Conservation (phyloP, 2,329 filamentous ascomycete genomes). For the Fusarium dimerum region DNA sequence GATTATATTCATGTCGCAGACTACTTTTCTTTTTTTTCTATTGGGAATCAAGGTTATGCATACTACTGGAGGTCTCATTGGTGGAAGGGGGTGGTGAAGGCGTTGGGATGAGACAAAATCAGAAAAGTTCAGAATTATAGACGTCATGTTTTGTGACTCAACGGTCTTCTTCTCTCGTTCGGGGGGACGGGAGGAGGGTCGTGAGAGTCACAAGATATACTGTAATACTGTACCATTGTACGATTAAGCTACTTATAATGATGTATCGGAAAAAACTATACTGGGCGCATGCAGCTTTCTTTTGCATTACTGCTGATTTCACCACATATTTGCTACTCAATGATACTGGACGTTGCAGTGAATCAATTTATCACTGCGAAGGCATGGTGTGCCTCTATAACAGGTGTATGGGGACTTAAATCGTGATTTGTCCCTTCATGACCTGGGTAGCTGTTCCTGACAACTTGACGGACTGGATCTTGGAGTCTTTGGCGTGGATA, state of each 20-base stretch:
- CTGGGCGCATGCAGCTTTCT: slow-evolving; percentile 24
- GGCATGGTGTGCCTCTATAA: too few relatives aligned
- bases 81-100: slow-evolving; percentile 6
- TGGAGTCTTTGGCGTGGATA: slow-evolving; percentile 35
- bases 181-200: slow-evolving; percentile 24
- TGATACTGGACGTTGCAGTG: too few relatives aligned
- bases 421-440: slow-evolving; percentile 35
- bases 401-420: slow-evolving; percentile 22
- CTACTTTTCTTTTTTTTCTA: slow-evolving; percentile 3
- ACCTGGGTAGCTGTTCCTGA: slow-evolving; percentile 38
- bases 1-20: slow-evolving; percentile 15
- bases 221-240: slow-evolving; percentile 42
- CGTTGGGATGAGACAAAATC: slow-evolving; percentile 28
- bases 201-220: slow-evolving; percentile 19
- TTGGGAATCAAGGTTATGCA: slow-evolving; percentile 27
- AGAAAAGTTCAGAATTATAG: slow-evolving; percentile 30
- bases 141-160: slow-evolving; percentile 18
- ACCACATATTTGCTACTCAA: too few relatives aligned
- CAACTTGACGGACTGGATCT: slow-evolving; percentile 34
- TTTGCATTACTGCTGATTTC: too few relatives aligned
- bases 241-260: slow-evolving; percentile 32
- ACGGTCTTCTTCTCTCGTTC: slow-evolving; percentile 27
- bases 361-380: too few relatives aligned
- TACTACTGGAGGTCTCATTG: slow-evolving; percentile 15
- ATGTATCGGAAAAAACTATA: slow-evolving; percentile 29